These are phyloP conservation scores for Tetrapisispora pingtungensis DNA, from an alignment of 805 yeast genomes.

Conservation along the genomic window DNA sequence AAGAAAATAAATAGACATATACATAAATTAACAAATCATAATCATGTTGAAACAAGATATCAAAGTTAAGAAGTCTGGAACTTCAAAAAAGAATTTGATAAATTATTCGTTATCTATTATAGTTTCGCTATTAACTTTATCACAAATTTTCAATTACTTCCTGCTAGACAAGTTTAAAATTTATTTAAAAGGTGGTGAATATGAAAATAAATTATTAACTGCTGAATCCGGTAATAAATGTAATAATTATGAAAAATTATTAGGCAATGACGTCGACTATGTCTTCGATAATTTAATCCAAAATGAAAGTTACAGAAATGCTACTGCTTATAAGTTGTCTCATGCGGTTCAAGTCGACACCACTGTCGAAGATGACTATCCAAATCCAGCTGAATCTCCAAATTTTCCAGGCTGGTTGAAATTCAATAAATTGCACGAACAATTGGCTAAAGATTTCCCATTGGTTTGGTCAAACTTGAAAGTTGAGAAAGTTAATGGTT, in stretches of 20 bases:
- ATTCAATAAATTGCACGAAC: slow-evolving; percentile 42
- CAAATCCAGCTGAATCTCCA: slow-evolving; percentile 24
- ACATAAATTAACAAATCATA: no score
- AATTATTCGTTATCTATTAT: neutral
- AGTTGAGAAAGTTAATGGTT: slow-evolving; percentile 47
- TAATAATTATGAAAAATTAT: neutral
- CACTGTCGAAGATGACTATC: slow-evolving; percentile 45
- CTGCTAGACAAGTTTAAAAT: neutral
- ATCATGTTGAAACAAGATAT: no score
- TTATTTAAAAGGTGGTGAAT: neutral
- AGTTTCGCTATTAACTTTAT: neutral
- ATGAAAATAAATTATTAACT: neutral
- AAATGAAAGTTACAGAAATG: slow-evolving; percentile 9
- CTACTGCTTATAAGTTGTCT: slow-evolving; percentile 36
- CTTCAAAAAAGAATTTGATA: neutral
- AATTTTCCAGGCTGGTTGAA: slow-evolving; percentile 35
- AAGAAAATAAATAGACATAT: no score
- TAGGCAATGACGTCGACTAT: neutral
- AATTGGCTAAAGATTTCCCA: slow-evolving; percentile 49
- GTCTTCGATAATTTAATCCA: neutral
- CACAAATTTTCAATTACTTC: neutral
- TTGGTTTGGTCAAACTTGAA: slow-evolving; percentile 37
- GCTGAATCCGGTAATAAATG: neutral
- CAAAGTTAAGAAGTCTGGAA: neutral
- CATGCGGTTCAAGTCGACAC: slow-evolving; percentile 61